Percentiles rank a stretch among this genome's conserved stretches.
Evolutionary conservation across 1,284 basidiomycete species (phyloP).

Genomic region (Trametes polyzona): DNA sequence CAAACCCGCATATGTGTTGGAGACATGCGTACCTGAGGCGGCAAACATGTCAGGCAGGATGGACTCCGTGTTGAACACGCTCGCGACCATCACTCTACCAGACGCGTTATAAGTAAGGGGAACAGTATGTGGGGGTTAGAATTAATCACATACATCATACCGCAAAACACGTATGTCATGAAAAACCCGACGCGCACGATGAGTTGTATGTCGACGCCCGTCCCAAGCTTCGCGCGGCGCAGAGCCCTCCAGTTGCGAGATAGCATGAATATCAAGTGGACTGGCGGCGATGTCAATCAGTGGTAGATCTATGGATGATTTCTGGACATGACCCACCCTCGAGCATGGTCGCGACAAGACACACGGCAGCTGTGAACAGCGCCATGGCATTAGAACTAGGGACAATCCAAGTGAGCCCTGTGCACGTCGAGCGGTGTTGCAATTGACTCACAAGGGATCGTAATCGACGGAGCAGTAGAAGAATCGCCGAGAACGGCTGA

Average conservation of each 20-base stretch:
- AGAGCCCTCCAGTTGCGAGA: conserved; percentile 23
- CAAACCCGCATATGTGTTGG: not conserved
- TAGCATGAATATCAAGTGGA: conserved; percentile 21
- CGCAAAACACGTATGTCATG: conserved; percentile 27
- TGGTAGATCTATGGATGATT: too few species aligned
- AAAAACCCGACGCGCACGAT: conserved; percentile 26
- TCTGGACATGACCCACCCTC: conserved; percentile 22
- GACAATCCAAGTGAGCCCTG: not conserved
- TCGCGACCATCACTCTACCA: conserved; percentile 25
- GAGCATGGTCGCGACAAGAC: conserved; percentile 23
- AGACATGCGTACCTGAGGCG: conserved; percentile 28
- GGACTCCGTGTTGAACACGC: conserved; percentile 15
- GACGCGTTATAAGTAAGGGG: too few species aligned
- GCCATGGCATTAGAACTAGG: conserved; percentile 16
- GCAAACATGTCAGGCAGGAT: conserved; percentile 32
- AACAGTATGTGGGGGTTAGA: not conserved
- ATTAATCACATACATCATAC: conserved; percentile 26
- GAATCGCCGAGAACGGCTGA: conserved; percentile 25
- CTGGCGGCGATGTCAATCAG: conserved; percentile 11
- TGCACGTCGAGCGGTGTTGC: not conserved
- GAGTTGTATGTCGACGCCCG: conserved; percentile 23
- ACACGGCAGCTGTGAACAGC: conserved; percentile 28
- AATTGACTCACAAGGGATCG: conserved; percentile 24
- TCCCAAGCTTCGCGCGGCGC: conserved; percentile 14
- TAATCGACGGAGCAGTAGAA: conserved; percentile 36